Evolutionary conservation across 371 early-diverging fungal genomes (phyloP), one percentile per base, ranked within the genome.

Genomic region (Amoeboradix gromovi): DNA sequence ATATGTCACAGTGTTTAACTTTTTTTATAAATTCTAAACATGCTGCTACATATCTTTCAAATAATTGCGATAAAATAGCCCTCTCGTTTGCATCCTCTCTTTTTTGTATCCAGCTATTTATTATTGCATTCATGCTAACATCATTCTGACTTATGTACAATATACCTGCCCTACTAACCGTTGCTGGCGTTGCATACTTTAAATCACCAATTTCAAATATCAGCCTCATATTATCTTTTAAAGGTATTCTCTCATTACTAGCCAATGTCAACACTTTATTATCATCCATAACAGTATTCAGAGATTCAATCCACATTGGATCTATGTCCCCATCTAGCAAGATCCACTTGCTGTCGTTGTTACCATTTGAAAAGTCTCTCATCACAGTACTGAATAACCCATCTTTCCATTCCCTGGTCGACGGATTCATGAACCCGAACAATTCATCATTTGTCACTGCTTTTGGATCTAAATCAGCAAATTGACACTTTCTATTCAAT

Each of bases 241-340:
- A 72, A 28, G 82, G 84, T 71, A 85, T 83, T 72, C 83, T 81
- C 74, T 85, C 85, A 76, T 84, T 84, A 30, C 75, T 76, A 28
- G 83, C 83, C 1, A 85, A 71, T 1, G 84, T 83, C 1, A 85
- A 76, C 76, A 82, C 77, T 72, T 82, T 84, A 76, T 83, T 84
- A 75, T 83, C 84, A 74, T 85, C 85, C 80, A 85, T 80, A 69
- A 85, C 82, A 17, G 83, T 81, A 73, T 85, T 85, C 32, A 85
- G 76, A 65, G 81, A 79, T 72, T 85, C 85, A 73, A 85, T 84
- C 85, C 85, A 85, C 72, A 80, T 81, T 1, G 84, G 83, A 72
- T 83, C 81, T 72, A 83, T 80, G 72, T 80, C 81, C 66, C 84
- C 84, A 70, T 83, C 79, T 1, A 85, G 73, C 72, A 83, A 75